Evolutionary conservation across 2,329 filamentous ascomycete species (phyloP).

Genomic region (Dothiorella sarmentorum): DNA sequence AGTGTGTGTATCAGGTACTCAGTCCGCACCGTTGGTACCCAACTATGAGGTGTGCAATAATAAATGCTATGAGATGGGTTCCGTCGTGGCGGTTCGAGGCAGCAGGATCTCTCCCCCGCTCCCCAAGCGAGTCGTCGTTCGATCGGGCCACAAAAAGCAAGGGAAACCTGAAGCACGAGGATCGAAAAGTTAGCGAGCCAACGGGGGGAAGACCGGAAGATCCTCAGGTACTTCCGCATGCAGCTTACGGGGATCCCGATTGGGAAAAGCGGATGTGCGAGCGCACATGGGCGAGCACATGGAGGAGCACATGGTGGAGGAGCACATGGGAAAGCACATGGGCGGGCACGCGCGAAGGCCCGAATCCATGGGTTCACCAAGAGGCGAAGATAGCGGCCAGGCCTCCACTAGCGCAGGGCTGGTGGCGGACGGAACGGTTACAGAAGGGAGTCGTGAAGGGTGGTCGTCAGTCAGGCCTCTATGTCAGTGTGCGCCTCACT

Average conservation of each 20-base stretch:
- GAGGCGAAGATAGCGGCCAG: neutral
- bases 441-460: neutral
- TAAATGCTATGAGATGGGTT: neutral
- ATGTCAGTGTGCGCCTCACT: no score
- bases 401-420: no score
- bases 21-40: neutral
- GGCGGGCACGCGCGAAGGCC: neutral
- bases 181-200: neutral
- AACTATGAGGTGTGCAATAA: neutral
- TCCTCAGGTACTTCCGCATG: neutral
- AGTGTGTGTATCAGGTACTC: neutral
- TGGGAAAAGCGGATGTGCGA: neutral
- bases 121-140: neutral
- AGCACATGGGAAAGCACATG: neutral
- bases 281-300: neutral
- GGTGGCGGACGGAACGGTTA: neutral
- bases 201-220: slow-evolving; percentile 7
- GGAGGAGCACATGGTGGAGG: no score
- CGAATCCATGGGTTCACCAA: neutral
- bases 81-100: neutral
- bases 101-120: neutral
- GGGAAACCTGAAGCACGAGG: neutral
- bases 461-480: neutral
- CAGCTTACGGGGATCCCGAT: neutral
- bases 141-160: no score